Evolutionary conservation across 257 asterid genomes (phyloP).

Genomic region (Agastache rugosa): DNA sequence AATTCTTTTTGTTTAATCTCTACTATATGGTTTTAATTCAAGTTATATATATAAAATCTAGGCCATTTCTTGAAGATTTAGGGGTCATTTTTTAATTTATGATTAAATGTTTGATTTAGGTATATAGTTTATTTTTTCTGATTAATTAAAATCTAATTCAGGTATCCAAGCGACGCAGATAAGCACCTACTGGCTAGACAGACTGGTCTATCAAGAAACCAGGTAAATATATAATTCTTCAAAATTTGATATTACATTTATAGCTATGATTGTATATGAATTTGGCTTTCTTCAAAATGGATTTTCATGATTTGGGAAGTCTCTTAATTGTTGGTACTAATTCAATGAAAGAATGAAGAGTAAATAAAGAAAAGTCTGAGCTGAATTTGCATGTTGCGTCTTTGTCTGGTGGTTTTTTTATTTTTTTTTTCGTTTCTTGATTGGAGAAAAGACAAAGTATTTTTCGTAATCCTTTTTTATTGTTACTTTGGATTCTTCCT

Average conservation of each 20-base stretch:
- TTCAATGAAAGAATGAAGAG: conserved; percentile 2
- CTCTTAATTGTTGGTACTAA: conserved; percentile 3
- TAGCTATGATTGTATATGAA: background rate
- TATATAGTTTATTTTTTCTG: too few relatives aligned
- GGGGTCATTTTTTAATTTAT: background rate
- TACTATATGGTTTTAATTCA: too few relatives aligned
- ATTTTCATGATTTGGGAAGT: background rate
- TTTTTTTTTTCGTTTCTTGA: conserved; percentile 24
- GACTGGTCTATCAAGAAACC: conserved; percentile 89
- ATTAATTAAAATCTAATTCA: conserved; percentile 37
- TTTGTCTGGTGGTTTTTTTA: conserved; percentile 19
- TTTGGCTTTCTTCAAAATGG: background rate
- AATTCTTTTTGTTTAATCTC: too few relatives aligned
- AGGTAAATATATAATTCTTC: conserved; percentile 44
- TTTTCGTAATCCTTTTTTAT: background rate
- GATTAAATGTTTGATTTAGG: conserved; percentile 31
- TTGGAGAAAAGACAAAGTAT: conserved; percentile 33
- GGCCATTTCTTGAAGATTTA: background rate
- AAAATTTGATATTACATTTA: too few relatives aligned
- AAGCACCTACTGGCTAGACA: conserved; percentile 85
- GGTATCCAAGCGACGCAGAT: conserved; percentile 96
- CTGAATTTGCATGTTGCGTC: conserved; percentile 11
- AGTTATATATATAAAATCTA: too few relatives aligned
- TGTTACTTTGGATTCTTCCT: conserved; percentile 35
- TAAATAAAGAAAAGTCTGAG: background rate